These are phyloP conservation scores for Mortierella sp. DNA, from an alignment of 371 early-diverging fungal species.

Conservation along the genomic window DNA sequence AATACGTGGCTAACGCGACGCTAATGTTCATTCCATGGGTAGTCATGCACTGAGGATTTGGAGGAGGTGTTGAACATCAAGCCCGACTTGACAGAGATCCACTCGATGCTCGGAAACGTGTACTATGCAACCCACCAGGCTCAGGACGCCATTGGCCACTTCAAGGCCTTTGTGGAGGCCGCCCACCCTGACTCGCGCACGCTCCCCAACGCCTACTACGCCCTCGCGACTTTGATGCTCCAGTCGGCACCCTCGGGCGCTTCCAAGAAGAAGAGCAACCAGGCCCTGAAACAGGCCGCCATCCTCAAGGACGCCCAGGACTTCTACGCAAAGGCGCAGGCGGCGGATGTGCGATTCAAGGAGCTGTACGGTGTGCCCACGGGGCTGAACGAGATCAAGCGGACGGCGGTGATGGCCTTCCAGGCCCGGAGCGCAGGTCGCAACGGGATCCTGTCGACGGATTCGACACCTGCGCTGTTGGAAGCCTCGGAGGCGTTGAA, in stretches of 20 bases:
- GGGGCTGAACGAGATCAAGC: conserved; percentile 67
- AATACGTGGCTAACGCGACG: no score
- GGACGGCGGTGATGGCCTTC: conserved; percentile 60
- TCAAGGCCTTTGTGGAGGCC: conserved; percentile 62
- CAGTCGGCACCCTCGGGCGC: conserved; percentile 41
- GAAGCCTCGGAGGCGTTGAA: conserved; percentile 20
- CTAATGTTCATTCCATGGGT: conserved; percentile 18
- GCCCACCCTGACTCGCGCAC: conserved; percentile 68
- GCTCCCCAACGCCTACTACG: conserved; percentile 66
- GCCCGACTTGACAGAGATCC: conserved; percentile 61
- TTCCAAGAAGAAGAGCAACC: conserved; percentile 57
- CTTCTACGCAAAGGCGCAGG: conserved; percentile 63
- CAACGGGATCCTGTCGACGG: conserved; percentile 8
- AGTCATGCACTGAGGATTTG: conserved; percentile 68
- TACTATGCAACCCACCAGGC: conserved; percentile 64
- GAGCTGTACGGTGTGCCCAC: conserved; percentile 65
- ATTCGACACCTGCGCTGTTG: conserved; percentile 14
- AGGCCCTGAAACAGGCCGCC: conserved; percentile 53
- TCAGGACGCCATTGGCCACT: conserved; percentile 63
- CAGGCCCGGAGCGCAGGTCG: conserved; percentile 52
- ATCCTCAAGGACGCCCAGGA: conserved; percentile 58
- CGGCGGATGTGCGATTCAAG: conserved; percentile 65
- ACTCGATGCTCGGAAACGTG: conserved; percentile 68
- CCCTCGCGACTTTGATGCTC: conserved; percentile 61
- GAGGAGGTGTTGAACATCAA: conserved; percentile 63